Evolutionary conservation across 2,329 filamentous ascomycete species (phyloP).

Genomic region (Fusarium duplospermum): DNA sequence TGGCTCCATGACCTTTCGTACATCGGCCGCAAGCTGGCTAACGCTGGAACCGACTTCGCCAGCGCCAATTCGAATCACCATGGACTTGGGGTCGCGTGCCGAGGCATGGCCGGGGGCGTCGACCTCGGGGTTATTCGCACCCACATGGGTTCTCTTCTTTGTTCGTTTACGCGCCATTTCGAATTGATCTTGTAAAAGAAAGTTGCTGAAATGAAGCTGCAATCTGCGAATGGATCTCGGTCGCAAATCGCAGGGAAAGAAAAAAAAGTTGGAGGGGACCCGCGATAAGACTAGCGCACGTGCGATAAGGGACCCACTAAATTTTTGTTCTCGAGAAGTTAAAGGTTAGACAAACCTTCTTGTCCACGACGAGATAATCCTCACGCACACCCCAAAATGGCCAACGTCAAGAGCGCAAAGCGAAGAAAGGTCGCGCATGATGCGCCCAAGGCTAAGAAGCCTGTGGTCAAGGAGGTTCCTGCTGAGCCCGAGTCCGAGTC

Average conservation of each 20-base stretch:
- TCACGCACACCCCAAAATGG: constrained; percentile 8
- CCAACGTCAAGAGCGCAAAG: constrained; percentile 53
- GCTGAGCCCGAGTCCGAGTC: constrained; percentile 29
- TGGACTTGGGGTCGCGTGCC: constrained; percentile 85
- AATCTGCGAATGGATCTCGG: constrained; percentile 19
- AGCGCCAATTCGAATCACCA: constrained; percentile 97
- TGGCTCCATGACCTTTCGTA: constrained; percentile 94
- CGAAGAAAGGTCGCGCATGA: constrained; percentile 55
- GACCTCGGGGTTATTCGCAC: constrained; percentile 70
- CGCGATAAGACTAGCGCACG: constrained; percentile 50
- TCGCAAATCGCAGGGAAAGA: constrained; percentile 45
- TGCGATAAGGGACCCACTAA: constrained; percentile 50
- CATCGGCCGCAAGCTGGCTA: constrained; percentile 90
- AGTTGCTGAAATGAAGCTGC: constrained; percentile 17
- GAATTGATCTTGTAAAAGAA: constrained; percentile 31
- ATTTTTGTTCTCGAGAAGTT: constrained; percentile 42
- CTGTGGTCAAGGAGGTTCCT: constrained; percentile 12
- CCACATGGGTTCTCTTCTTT: constrained; percentile 90
- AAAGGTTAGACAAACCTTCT: background rate
- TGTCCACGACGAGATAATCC: background rate
- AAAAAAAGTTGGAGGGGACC: constrained; percentile 50
- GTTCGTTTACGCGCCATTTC: constrained; percentile 82
- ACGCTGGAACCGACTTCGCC: constrained; percentile 92
- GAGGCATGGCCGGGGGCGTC: constrained; percentile 70
- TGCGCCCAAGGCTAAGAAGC: constrained; percentile 39